Evolutionary conservation across 2,329 filamentous ascomycete genomes (phyloP).

Genomic region (Pseudogymnoascus sp.): DNA sequence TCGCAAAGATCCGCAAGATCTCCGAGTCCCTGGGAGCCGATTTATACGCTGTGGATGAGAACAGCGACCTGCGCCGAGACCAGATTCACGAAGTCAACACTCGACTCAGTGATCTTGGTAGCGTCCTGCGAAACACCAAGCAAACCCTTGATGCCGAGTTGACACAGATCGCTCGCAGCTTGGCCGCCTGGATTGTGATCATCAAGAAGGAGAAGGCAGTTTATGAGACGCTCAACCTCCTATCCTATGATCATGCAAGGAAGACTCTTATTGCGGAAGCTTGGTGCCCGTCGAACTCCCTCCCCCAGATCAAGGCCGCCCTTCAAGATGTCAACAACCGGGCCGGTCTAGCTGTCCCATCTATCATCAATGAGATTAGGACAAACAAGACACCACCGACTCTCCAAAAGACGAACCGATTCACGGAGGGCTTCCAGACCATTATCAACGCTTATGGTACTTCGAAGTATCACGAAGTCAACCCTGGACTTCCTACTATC

Average conservation of each 20-base stretch:
- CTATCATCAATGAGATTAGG: conserved; percentile 95
- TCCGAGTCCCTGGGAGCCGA: conserved; percentile 95
- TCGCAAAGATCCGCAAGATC: conserved; percentile 98
- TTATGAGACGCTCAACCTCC: conserved; percentile 90
- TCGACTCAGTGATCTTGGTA: conserved; percentile 82
- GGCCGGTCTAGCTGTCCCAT: conserved; percentile 92
- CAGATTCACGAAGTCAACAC: conserved; percentile 98
- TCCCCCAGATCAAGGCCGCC: conserved; percentile 84
- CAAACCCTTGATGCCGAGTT: conserved; percentile 88
- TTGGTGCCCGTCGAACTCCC: conserved; percentile 90
- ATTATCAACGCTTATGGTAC: conserved; percentile 99
- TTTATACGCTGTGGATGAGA: conserved; percentile 95
- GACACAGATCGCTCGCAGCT: conserved; percentile 82
- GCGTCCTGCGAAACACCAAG: conserved; percentile 91
- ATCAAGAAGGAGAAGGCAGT: conserved; percentile 98
- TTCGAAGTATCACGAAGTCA: conserved; percentile 94
- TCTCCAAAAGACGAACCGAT: conserved; percentile 97
- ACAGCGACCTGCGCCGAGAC: conserved; percentile 87
- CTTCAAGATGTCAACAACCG: conserved; percentile 95
- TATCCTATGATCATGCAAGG: conserved; percentile 91
- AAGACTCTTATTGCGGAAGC: conserved; percentile 97
- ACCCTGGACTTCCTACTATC: conserved; percentile 89
- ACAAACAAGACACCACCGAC: conserved; percentile 97
- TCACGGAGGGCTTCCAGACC: conserved; percentile 95
- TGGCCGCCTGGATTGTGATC: conserved; percentile 96